Base-by-base conservation (phyloP, 2,329 filamentous ascomycete species). In the Fusarium incarnatum region DNA sequence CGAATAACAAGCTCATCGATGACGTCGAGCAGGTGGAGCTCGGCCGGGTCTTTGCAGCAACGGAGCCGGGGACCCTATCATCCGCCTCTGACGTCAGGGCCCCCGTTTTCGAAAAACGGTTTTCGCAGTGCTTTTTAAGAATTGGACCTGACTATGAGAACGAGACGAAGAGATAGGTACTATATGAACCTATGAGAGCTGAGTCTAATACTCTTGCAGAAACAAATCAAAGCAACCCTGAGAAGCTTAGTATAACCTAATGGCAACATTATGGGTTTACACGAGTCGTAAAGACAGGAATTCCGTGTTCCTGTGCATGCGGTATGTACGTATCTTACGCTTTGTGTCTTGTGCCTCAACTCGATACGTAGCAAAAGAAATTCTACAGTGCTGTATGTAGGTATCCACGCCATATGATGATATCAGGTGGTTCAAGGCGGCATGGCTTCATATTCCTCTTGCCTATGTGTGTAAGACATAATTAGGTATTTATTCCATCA, bases 61-160 rank as follows among this genome's bases (percentile, higher is more conserved):
- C 66, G 68, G 57, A 59, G 65, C 68, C 56, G 72, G 68, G 60
- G 72, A 67, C 72, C 68, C 68, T 71, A 62, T 66, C 56, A 56
- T 56, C 47, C 10, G 72, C 75, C 73, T 67, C 69, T 73, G 74
- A 78, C 76, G 76, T 78, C 76, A 78, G 22, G n/a, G 37, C 15
- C 62, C 49, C 46, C 66, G 48, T 56, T 6, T 49, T 25, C 60
- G 18, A 41, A 52, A 52, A 68, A 68, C 66, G 65, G 32, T 53
- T 46, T 45, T 56, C 13, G 30, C 12, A 60, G 47, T 18, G 34
- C 46, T 58, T 32, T 34, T 56, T 47, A 23, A 49, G 40, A 41
- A 47, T 32, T 52, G 18, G 18, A 50, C 41, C 30, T 50, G 47
- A 41, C 25, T 25, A 41, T 52, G 32, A 52, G 49, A 41, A 52